Conservation (phyloP, 306 rosid species). For the Comarum palustre region DNA sequence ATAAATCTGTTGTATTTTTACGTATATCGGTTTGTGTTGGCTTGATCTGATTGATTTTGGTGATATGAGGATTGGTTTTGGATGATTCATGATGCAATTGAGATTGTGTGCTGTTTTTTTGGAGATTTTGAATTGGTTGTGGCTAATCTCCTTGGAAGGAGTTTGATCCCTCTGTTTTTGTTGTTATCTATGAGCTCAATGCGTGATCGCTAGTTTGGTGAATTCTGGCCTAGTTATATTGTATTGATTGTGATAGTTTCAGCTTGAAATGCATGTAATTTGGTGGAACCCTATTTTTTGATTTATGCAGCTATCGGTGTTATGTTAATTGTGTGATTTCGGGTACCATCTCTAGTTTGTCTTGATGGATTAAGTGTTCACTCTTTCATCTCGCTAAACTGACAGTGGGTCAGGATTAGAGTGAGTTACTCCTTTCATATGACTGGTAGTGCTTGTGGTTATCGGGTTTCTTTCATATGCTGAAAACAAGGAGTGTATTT, state of each 20-base stretch:
- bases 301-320: not conserved
- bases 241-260: not conserved
- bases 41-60: not conserved
- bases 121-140: not conserved
- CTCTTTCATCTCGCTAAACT: not conserved
- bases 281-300: not conserved
- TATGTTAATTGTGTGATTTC: not conserved
- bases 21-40: not conserved
- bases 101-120: not conserved
- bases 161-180: not conserved
- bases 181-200: not conserved
- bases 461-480: not conserved
- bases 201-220: not conserved
- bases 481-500: no score
- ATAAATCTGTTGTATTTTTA: not conserved
- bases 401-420: not conserved
- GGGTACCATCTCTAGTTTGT: not conserved
- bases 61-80: not conserved
- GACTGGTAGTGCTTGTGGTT: not conserved
- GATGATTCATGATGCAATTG: not conserved
- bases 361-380: not conserved
- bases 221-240: not conserved
- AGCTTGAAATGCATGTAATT: not conserved
- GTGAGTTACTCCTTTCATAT: not conserved
- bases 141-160: not conserved